Evolutionary conservation across 2,329 filamentous ascomycete species (phyloP).

Genomic region (Colletotrichum echinochloae): DNA sequence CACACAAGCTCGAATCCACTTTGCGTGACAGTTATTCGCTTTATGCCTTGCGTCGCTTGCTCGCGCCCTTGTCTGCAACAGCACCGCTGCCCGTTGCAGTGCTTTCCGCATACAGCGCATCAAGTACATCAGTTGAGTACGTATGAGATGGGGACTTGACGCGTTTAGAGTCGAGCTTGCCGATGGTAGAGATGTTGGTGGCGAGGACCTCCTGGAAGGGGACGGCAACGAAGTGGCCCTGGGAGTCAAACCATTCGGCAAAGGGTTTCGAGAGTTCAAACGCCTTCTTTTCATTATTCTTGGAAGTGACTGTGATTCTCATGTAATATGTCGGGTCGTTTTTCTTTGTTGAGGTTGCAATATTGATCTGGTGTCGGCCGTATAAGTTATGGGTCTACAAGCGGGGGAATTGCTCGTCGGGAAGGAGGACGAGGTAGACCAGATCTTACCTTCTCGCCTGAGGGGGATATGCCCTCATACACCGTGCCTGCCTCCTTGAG

Average conservation of each 20-base stretch:
- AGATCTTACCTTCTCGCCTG: conserved; percentile 71
- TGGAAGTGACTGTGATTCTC: conserved; percentile 67
- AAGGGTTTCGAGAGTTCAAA: conserved; percentile 74
- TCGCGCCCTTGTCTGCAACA: conserved; percentile 55
- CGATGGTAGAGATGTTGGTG: conserved; percentile 73
- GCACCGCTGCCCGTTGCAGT: conserved; percentile 47
- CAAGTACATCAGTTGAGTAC: conserved; percentile 61
- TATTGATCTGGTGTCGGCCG: conserved; percentile 68
- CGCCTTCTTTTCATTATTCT: conserved; percentile 54
- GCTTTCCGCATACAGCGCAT: conserved; percentile 56
- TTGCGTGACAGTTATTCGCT: not conserved
- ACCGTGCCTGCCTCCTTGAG: conserved; percentile 84
- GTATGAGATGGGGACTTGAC: conserved; percentile 52
- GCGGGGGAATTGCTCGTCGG: not conserved
- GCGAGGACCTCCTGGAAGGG: conserved; percentile 86
- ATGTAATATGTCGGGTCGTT: conserved; percentile 85
- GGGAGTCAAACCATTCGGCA: conserved; percentile 79
- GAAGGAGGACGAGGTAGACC: not conserved
- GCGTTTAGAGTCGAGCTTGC: conserved; percentile 72
- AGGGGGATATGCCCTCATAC: conserved; percentile 77
- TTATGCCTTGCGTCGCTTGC: conserved; percentile 61
- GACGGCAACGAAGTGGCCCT: conserved; percentile 77
- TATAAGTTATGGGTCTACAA: conserved; percentile 38
- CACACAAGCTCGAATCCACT: not conserved
- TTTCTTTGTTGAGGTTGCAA: conserved; percentile 81